phyloP scores from a whole-genome alignment of 805 yeast species.

The Candida takata region DNA sequence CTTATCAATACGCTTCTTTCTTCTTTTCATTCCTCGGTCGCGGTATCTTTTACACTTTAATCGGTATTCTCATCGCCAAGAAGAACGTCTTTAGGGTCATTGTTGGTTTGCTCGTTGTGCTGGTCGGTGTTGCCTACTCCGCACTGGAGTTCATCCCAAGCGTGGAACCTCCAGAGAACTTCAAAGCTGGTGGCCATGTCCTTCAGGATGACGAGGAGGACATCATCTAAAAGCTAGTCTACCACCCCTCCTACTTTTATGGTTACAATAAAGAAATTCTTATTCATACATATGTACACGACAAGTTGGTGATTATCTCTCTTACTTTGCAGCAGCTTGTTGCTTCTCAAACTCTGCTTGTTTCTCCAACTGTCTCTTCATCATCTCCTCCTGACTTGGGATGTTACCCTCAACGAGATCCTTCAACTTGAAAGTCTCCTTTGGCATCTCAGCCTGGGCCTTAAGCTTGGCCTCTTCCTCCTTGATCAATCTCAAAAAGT shows the following conservation, averaged over 20 bases:
- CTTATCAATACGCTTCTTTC: slow-evolving; percentile 58
- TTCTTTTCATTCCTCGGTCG: slow-evolving; percentile 65
- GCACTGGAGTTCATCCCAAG: slow-evolving; percentile 68
- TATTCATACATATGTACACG: not conserved
- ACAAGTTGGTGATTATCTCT: too few species aligned
- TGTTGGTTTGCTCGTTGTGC: slow-evolving; percentile 49
- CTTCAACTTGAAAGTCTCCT: slow-evolving; percentile 76
- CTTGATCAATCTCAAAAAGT: slow-evolving; percentile 72
- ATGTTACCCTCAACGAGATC: slow-evolving; percentile 79
- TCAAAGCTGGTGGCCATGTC: slow-evolving; percentile 49
- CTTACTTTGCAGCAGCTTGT: slow-evolving; percentile 11
- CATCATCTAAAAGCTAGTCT: slow-evolving; percentile 14
- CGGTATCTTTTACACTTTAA: slow-evolving; percentile 50
- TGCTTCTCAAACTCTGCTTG: slow-evolving; percentile 31
- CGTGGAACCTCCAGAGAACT: slow-evolving; percentile 74
- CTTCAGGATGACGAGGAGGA: slow-evolving; percentile 32
- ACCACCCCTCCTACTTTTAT: too few species aligned
- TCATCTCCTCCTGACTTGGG: slow-evolving; percentile 64
- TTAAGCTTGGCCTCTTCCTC: slow-evolving; percentile 65
- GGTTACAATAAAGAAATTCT: not conserved
- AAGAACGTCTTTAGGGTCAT: slow-evolving; percentile 51
- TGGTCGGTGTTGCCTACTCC: slow-evolving; percentile 53
- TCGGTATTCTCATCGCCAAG: slow-evolving; percentile 42
- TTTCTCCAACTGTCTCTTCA: slow-evolving; percentile 35
- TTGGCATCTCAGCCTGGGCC: slow-evolving; percentile 71